Evolutionary conservation across 2,329 filamentous ascomycete species (phyloP).

Genomic region (Drechslerella dactyloides): DNA sequence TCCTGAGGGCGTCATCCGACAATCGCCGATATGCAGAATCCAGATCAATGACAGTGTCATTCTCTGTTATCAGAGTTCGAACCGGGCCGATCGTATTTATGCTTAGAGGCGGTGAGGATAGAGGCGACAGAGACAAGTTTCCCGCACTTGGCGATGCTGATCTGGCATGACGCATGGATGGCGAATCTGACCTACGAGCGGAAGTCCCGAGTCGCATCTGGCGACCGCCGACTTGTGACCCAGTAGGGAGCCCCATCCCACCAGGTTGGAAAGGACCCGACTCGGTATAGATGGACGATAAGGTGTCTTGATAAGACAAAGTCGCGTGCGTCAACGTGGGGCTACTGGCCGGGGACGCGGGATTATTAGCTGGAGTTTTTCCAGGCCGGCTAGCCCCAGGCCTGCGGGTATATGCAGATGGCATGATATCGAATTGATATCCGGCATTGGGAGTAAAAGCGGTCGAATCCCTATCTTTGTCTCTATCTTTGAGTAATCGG

Average conservation of each 20-base stretch:
- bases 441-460: constrained; percentile 58
- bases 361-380: constrained; percentile 60
- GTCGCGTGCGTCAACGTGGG: constrained; percentile 21
- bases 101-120: constrained; percentile 52
- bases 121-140: constrained; percentile 55
- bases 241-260: constrained; percentile 48
- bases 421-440: constrained; percentile 67
- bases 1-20: constrained; percentile 73
- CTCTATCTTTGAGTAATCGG: constrained; percentile 58
- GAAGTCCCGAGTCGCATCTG: constrained; percentile 62
- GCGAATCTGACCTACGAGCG: constrained; percentile 63
- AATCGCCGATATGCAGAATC: constrained; percentile 73
- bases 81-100: constrained; percentile 53
- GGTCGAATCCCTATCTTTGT: constrained; percentile 59
- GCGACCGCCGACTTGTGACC: constrained; percentile 43
- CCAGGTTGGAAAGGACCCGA: constrained; percentile 49
- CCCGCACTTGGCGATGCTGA: constrained; percentile 57
- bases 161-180: constrained; percentile 55
- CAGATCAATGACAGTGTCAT: constrained; percentile 70
- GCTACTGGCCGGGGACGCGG: constrained; percentile 51
- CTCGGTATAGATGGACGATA: constrained; percentile 49
- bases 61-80: constrained; percentile 65
- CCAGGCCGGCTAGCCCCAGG: constrained; percentile 17
- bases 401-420: constrained; percentile 57
- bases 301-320: constrained; percentile 46